A percentile compares a stretch with the other conserved stretches of the same genome.
Evolutionary conservation across 2,329 filamentous ascomycete genomes (phyloP).

Genomic region (Pyricularia sp.): DNA sequence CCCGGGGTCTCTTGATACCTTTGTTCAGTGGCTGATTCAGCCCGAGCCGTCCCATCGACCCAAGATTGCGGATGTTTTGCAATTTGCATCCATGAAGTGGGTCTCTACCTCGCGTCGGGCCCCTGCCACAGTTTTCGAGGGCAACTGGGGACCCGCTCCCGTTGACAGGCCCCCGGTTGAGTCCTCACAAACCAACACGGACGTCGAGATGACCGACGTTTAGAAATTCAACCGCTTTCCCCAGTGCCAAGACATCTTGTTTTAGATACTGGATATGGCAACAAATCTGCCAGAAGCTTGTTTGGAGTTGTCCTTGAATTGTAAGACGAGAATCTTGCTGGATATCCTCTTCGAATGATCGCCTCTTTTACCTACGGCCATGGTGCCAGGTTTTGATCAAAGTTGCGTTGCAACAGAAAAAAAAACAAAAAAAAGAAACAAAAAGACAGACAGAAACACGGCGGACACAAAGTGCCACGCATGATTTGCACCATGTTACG

Average conservation of each 20-base stretch:
- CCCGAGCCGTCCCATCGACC: constrained; percentile 64
- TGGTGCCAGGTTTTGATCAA: neutral
- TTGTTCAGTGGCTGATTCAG: constrained; percentile 81
- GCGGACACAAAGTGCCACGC: neutral
- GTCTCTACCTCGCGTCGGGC: constrained; percentile 63
- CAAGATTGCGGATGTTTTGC: constrained; percentile 58
- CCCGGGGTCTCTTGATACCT: constrained; percentile 62
- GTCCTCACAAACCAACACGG: constrained; percentile 16
- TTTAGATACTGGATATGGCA: constrained; percentile 21
- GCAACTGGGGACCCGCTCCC: constrained; percentile 83
- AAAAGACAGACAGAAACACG: constrained; percentile 4
- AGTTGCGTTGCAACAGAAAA: neutral
- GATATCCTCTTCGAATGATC: constrained; percentile 9
- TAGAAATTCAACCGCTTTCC: constrained; percentile 17
- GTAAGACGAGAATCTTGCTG: constrained; percentile 11
- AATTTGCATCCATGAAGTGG: constrained; percentile 65
- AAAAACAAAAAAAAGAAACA: neutral
- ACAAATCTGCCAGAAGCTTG: constrained; percentile 10
- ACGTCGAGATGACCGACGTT: constrained; percentile 49
- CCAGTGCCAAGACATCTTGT: constrained; percentile 11
- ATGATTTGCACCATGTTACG: constrained; percentile 1
- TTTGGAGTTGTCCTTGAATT: constrained; percentile 11
- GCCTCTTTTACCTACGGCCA: neutral
- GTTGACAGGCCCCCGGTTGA: constrained; percentile 32
- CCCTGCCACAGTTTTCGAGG: constrained; percentile 90